Percentiles rank a stretch among this genome's conserved stretches.
Evolutionary conservation across 2,329 filamentous ascomycete genomes (phyloP).

Genomic region (Xylariaceae sp.): DNA sequence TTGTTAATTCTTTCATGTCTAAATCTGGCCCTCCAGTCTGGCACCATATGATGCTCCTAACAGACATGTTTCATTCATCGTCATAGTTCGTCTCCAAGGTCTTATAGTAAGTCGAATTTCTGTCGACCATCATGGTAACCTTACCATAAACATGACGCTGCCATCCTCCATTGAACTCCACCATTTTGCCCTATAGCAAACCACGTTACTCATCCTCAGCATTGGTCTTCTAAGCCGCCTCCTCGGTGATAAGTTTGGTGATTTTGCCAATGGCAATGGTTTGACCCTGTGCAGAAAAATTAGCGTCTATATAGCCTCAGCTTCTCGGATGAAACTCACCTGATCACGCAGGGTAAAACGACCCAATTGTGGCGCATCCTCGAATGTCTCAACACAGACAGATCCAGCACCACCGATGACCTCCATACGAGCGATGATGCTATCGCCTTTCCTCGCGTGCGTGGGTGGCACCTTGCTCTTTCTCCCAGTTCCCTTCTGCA

Average conservation of each 20-base stretch:
- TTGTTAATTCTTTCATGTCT: too few relatives aligned
- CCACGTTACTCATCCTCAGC: neutral
- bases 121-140: too few relatives aligned
- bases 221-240: slow-evolving; percentile 21
- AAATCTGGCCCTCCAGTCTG: too few relatives aligned
- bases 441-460: slow-evolving; percentile 76
- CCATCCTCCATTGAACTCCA: too few relatives aligned
- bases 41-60: too few relatives aligned
- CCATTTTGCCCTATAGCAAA: too few relatives aligned
- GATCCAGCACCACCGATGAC: slow-evolving; percentile 76
- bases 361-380: slow-evolving; percentile 92
- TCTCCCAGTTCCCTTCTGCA: slow-evolving; percentile 89
- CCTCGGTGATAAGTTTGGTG: slow-evolving; percentile 68
- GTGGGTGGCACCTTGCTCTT: slow-evolving; percentile 92
- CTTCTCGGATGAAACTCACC: slow-evolving; percentile 44
- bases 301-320: neutral
- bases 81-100: too few relatives aligned
- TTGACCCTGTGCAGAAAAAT: slow-evolving; percentile 65
- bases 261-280: slow-evolving; percentile 99
- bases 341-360: slow-evolving; percentile 87
- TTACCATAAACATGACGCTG: too few relatives aligned
- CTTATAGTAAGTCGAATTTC: too few relatives aligned
- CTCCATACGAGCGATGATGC: slow-evolving; percentile 89
- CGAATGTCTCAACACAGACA: slow-evolving; percentile 90
- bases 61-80: too few relatives aligned